A percentile compares a stretch with the other conserved stretches of the same genome.
phyloP scores from a whole-genome alignment of 139 green algal genomes.

The Pleodorina starrii region DNA sequence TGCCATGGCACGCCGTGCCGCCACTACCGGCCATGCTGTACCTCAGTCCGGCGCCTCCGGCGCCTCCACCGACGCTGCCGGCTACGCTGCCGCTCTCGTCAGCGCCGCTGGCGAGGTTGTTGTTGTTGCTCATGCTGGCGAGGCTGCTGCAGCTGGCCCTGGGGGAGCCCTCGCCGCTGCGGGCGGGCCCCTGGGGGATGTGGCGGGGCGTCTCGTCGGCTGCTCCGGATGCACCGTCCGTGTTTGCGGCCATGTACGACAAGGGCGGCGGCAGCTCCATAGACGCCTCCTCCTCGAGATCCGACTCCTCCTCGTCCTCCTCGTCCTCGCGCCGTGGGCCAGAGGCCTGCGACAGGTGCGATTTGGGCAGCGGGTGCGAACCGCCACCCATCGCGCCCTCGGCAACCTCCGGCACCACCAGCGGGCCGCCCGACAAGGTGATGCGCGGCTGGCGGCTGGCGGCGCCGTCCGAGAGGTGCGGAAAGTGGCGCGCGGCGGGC shows the following conservation, averaged over 20 bases:
- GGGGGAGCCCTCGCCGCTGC: not conserved
- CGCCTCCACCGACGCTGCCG: not conserved
- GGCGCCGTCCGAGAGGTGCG: not conserved
- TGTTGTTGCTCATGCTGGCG: not conserved
- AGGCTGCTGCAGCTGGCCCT: not conserved
- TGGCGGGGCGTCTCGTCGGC: not conserved
- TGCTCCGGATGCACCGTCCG: not conserved
- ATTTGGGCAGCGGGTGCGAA: not conserved
- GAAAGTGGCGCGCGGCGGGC: not conserved
- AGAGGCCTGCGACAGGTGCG: not conserved
- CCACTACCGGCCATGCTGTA: no score
- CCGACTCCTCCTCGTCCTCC: not conserved
- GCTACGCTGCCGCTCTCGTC: not conserved
- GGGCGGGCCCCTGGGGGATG: not conserved
- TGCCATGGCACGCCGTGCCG: not conserved
- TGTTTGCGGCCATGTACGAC: no score
- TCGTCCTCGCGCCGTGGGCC: not conserved
- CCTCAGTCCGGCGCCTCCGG: no score
- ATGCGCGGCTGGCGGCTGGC: conserved; percentile 8
- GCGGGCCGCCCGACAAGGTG: conserved; percentile 19
- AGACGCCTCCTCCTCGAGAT: not conserved
- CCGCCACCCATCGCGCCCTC: no score
- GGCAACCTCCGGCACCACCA: not conserved
- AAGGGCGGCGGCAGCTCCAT: not conserved
- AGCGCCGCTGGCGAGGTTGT: not conserved